Percentiles rank a stretch among this genome's conserved stretches.
Evolutionary conservation across 352 stramenopile genomes (phyloP).

Genomic region (Pythium volutum): DNA sequence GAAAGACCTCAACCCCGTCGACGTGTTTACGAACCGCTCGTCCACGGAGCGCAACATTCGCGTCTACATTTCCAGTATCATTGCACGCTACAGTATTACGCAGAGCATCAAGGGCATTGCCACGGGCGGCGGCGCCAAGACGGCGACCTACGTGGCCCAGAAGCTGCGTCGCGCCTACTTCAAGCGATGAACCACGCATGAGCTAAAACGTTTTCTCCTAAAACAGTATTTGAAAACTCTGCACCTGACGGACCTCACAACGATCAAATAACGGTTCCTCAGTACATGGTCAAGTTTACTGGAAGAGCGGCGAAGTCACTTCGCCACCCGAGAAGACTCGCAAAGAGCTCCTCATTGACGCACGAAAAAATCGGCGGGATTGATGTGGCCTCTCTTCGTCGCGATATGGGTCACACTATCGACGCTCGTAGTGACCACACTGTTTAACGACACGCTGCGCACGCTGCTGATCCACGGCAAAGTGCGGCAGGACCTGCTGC

Average conservation of each 20-base stretch:
- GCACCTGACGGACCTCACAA: too few species aligned
- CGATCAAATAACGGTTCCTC: too few species aligned
- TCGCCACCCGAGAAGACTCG: too few species aligned
- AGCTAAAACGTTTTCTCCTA: too few species aligned
- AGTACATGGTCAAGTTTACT: too few species aligned
- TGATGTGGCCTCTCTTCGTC: constrained; percentile 17
- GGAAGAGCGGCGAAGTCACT: too few species aligned
- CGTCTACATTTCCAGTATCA: constrained; percentile 56
- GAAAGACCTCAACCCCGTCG: constrained; percentile 30
- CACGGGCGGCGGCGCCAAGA: constrained; percentile 79
- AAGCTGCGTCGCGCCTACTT: constrained; percentile 88
- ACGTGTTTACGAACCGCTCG: constrained; percentile 29
- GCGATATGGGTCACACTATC: constrained; percentile 15
- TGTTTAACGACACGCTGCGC: constrained; percentile 14
- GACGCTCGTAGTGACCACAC: constrained; percentile 16
- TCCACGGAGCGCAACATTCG: constrained; percentile 69
- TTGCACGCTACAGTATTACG: constrained; percentile 81
- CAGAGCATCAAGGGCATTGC: constrained; percentile 89
- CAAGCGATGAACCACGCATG: constrained; percentile 27
- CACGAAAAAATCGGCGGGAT: too few species aligned
- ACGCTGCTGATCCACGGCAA: constrained; percentile 24
- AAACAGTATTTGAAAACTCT: too few species aligned
- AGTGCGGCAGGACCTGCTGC: constrained; percentile 13
- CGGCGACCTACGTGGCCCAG: constrained; percentile 73
- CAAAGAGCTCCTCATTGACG: too few species aligned